A percentile compares a stretch with the other conserved stretches of the same genome.
Conservation (phyloP, 129 eudicot species). For the Heracleum sosnowskyi region DNA sequence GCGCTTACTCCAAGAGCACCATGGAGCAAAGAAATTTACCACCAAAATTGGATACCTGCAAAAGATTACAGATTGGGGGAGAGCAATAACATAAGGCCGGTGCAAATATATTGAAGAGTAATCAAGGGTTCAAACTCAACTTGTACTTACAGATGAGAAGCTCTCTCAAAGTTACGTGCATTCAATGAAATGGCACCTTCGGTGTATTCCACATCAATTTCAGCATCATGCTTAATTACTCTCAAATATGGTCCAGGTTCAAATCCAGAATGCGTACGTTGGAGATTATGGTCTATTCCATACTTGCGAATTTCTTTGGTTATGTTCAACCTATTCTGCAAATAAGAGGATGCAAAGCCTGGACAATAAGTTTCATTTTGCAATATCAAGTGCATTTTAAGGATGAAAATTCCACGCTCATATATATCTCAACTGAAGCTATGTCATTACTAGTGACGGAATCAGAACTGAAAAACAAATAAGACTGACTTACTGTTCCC, state of each 20-base stretch:
- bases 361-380: conserved; percentile 10
- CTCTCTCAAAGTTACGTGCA: conserved; percentile 61
- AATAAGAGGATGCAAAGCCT: conserved; percentile 27
- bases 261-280: conserved; percentile 62
- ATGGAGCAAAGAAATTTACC: conserved; percentile 93
- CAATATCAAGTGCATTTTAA: neutral
- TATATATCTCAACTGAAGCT: too few relatives aligned
- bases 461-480: conserved; percentile 2
- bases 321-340: conserved; percentile 95
- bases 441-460: neutral
- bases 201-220: conserved; percentile 63
- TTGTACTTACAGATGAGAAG: conserved; percentile 63
- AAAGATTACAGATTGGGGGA: conserved; percentile 5
- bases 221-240: conserved; percentile 74
- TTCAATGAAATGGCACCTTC: conserved; percentile 72
- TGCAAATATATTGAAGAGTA: neutral
- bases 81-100: neutral
- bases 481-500: conserved; percentile 78
- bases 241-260: conserved; percentile 43
- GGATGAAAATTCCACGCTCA: neutral
- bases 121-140: conserved; percentile 4
- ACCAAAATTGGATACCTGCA: conserved; percentile 76
- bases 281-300: conserved; percentile 58
- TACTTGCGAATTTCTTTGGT: conserved; percentile 82
- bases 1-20: conserved; percentile 95